Evolutionary conservation across 768 basidiomycete genomes (phyloP), one percentile per base, ranked within the genome.

Genomic region (Candolleomyces eurysporus): DNA sequence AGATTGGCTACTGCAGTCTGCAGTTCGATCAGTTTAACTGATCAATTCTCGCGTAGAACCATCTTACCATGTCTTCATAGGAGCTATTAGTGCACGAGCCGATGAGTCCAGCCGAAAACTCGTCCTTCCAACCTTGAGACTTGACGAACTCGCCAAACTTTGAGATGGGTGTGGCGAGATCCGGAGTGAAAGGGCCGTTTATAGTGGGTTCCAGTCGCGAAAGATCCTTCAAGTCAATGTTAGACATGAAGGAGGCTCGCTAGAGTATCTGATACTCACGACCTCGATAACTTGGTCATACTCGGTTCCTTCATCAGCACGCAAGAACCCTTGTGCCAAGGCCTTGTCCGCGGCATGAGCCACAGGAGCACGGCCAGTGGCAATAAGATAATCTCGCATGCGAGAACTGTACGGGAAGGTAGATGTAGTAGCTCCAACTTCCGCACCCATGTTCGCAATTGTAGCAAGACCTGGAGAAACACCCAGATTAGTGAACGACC

Each of bases 41-140:
- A 59, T 52, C 63, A 63, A 67, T 43, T 58, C 57, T 46, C 36
- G 30, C 2, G 55, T 10, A 42, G 48, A 40, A 36, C n/a, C 8
- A 59, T 46, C 60, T 11, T 62, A 92, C 92, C 93, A 95, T 89
- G 70, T 95, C 93, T 72, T 96, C 93, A 71, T 98, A 99, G 5
- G 95, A 97, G 61, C 95, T 97, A 73, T 99, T 99, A 32, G 97
- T 99, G 74, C 97, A 99, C n/a, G 94, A 97, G 22, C 97, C 97
- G 69, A 99, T 99, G 30, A 99, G 82, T 54, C 82, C 86, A 22
- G 95, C 96, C 11, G 94, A 91, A 56, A 98, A 78, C 72, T 93
- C 90, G 69, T 95, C 92, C 72, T 94, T 94, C 94, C 96, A 98
- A 11, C 90, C 90, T 73, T 94, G 90, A 64, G 89, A 85, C 71